phyloP scores from a whole-genome alignment of 805 yeast genomes.

The Ogataea chonburiensis region DNA sequence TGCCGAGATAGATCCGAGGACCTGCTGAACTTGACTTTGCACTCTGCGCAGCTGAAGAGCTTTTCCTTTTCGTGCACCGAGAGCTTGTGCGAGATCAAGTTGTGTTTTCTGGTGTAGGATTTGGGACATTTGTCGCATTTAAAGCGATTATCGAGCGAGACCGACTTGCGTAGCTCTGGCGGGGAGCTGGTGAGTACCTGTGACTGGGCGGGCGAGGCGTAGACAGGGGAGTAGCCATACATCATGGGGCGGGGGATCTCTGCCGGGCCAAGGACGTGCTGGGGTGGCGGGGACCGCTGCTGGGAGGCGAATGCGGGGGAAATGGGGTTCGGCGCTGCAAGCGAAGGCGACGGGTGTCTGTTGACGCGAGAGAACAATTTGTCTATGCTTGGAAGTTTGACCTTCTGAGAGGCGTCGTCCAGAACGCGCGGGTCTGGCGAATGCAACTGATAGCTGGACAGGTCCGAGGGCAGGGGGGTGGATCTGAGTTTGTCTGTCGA shows the following conservation, averaged over 20 bases:
- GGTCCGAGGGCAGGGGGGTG: constrained; percentile 11
- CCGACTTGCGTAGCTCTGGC: neutral
- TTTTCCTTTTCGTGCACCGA: constrained; percentile 29
- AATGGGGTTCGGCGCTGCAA: no score
- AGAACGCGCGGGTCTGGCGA: neutral
- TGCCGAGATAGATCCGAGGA: constrained; percentile 27
- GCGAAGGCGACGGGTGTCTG: constrained; percentile 7
- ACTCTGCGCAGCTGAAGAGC: constrained; percentile 24
- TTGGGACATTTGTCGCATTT: constrained; percentile 28
- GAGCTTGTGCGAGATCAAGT: constrained; percentile 28
- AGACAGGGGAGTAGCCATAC: neutral
- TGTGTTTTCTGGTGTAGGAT: constrained; percentile 31
- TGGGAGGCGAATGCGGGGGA: constrained; percentile 3
- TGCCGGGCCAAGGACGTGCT: no score
- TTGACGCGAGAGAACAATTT: constrained; percentile 19
- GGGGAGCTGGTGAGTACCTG: constrained; percentile 4
- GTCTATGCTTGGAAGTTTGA: constrained; percentile 25
- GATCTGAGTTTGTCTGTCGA: constrained; percentile 9
- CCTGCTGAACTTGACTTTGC: constrained; percentile 22
- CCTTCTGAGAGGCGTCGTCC: constrained; percentile 8
- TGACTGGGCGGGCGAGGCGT: constrained; percentile 1
- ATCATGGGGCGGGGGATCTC: constrained; percentile 1
- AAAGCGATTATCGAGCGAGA: constrained; percentile 18
- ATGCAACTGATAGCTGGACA: constrained; percentile 13
- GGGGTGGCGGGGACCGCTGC: constrained; percentile 1